phyloP scores from a whole-genome alignment of 2,329 filamentous ascomycete species.

The Fonsecaea pedrosoi region DNA sequence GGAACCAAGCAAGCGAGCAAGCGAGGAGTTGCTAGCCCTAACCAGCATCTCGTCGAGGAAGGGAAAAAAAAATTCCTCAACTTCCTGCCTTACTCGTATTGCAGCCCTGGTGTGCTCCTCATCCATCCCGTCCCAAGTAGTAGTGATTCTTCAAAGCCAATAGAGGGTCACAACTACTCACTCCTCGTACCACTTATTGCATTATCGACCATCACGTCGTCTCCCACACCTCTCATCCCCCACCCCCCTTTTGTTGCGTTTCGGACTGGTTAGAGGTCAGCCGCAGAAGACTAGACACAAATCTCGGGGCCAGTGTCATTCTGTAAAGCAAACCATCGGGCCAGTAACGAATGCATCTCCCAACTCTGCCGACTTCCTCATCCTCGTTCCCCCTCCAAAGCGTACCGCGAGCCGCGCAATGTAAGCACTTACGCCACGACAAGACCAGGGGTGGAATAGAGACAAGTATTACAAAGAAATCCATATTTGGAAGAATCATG shows the following conservation, averaged over 20 bases:
- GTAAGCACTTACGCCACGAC: slow-evolving; percentile 20
- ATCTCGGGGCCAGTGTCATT: neutral
- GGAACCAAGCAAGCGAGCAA: no score
- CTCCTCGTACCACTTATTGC: no score
- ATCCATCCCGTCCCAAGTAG: no score
- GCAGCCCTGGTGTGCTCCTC: no score
- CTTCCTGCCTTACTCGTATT: no score
- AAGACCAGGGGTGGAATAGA: neutral
- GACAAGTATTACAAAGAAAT: slow-evolving; percentile 1
- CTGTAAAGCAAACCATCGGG: neutral
- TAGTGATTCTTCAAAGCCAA: no score
- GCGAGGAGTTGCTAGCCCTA: no score
- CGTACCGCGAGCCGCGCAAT: neutral
- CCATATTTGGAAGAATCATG: slow-evolving; percentile 4
- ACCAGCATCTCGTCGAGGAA: no score
- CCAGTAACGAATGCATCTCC: neutral
- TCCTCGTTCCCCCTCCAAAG: neutral
- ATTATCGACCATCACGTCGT: no score
- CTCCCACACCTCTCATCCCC: no score
- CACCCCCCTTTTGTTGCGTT: neutral
- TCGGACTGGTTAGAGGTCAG: neutral
- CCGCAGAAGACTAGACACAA: neutral
- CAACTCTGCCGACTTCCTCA: neutral
- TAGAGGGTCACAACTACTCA: no score
- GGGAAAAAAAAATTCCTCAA: no score